Evolutionary conservation across 2,329 filamentous ascomycete species (phyloP), one percentile per base, ranked within the genome.

Genomic region (Curvularia lunata): DNA sequence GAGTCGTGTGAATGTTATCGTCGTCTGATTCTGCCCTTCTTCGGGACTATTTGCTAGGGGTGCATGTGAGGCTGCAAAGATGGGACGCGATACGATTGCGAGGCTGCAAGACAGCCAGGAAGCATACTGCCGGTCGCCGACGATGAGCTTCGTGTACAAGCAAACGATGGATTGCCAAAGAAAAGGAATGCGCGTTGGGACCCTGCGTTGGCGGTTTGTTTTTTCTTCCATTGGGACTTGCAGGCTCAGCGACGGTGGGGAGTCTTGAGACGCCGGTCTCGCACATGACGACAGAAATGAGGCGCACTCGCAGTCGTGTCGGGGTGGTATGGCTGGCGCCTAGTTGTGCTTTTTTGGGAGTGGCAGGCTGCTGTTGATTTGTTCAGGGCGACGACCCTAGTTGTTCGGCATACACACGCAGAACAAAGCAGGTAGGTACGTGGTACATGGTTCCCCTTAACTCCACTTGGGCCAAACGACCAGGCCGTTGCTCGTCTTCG

Each of bases 401-500:
- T 21, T 25, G 21, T 34, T 52, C 16, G 50, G 30, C 41, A 27
- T 45, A 27, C 21, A 34, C n/a, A 30, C 16, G n/a, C 13, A 43
- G 25, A 30, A 41, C 34, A 42, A 37, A 43, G 34, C 5, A 43
- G 13, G n/a, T 43, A 34, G 32, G 40, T 49, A 10, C 16, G 49
- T 48, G 30, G 18, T 46, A 48, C 50, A 54, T 25, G 25, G 50
- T 45, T 52, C 50, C 21, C 42, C 41, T 52, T 43, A 54, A 54
- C 43, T 57, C 54, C 42, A 45, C 50, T 37, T 40, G 34, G 12
- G 8, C 21, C 13, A 41, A 45, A 34, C 23, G 30, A 28, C 23
- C 37, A 23, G 27, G 32, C 45, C 30, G 23, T 32, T 48, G 18
- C 43, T 53, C 13, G 37, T 43, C 46, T 23, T 28, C 32, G 50